Base-by-base conservation (phyloP, 208 protist species). In the Trypanosoma rangeli region DNA sequence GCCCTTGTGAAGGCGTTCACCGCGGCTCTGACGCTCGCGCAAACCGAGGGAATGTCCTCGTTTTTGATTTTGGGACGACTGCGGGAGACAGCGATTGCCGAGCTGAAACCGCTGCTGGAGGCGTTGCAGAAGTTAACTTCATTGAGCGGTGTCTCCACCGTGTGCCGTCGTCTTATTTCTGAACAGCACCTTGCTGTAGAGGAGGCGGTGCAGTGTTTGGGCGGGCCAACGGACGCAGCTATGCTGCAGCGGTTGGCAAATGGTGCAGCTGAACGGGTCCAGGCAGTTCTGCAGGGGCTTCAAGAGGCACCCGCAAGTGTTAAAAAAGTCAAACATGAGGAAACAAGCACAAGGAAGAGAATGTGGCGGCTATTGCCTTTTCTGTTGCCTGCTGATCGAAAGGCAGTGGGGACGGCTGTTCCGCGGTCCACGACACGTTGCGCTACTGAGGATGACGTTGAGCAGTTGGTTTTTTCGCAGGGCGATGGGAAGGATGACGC, bases 1-100 rank as follows among this genome's bases (percentile, higher is more conserved):
- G 78, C 78, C 8, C 61, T 67, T 15, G 50, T 82, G 22, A 76
- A 70, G 49, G 22, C 80, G 52, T 69, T 89, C 42, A 64, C 73
- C 20, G 42, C 78, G 0, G 58, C 85, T 9, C 44, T 86, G 48
- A 61, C 68, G 28, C 67, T 87, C 35, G 64, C 72, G 3, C 68
- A 70, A 49, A n/a, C 31, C 24, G 59, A 66, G 16, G 22, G 44
- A 3, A 29, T 31, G 49, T 35, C 44, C 28, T 50, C 49, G 37
- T 74, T 56, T 39, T 68, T 28, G n/a, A 18, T 63, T 20, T 9
- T 65, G 61, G 24, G 57, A 28, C 26, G 26, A 20, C 26, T 74
- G 44, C 59, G 31, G 33, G 44, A 48, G 7, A 50, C 37, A 28
- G 76, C 76, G 22, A 62, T 70, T 26, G 35, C 63, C 16, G 70